Percentiles rank a stretch among this genome's conserved stretches.
Evolutionary conservation across 2,329 filamentous ascomycete species (phyloP).

Genomic region (Cryphonectria naterciae): DNA sequence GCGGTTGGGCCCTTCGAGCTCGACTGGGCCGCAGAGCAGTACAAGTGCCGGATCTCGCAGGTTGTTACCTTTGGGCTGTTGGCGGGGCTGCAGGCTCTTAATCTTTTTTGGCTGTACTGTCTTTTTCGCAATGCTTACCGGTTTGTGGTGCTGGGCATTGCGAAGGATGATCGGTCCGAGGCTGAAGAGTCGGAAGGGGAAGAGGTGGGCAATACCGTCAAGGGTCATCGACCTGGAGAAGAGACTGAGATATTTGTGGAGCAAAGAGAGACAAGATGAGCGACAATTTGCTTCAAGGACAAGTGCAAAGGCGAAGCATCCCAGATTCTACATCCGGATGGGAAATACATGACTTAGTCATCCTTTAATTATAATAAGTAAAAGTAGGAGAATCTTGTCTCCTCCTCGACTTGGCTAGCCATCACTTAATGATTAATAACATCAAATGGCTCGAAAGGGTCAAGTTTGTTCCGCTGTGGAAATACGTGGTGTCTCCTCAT

Average conservation of each 20-base stretch:
- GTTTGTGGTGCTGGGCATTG: constrained; percentile 1
- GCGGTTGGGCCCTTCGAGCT: constrained; percentile 57
- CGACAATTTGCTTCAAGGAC: too few species aligned
- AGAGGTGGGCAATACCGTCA: neutral
- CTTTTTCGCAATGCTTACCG: neutral
- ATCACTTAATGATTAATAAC: too few species aligned
- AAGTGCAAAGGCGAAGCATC: too few species aligned
- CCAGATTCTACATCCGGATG: too few species aligned
- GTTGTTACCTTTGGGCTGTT: neutral
- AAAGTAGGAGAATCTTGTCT: neutral
- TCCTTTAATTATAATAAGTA: too few species aligned
- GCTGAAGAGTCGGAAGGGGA: neutral
- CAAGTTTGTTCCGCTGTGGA: neutral
- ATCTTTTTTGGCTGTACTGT: constrained; percentile 8
- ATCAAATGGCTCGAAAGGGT: too few species aligned
- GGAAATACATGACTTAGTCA: too few species aligned
- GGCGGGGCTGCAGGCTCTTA: constrained; percentile 1
- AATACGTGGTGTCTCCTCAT: neutral
- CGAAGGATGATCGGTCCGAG: constrained; percentile 4
- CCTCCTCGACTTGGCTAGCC: neutral
- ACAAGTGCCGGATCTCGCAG: constrained; percentile 71
- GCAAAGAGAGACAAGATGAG: neutral
- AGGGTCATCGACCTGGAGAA: neutral
- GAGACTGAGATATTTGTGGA: too few species aligned
- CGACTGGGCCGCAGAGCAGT: constrained; percentile 76